Base-by-base conservation (phyloP, 1,139 yeast genomes). In the Diutina ranongensis region DNA sequence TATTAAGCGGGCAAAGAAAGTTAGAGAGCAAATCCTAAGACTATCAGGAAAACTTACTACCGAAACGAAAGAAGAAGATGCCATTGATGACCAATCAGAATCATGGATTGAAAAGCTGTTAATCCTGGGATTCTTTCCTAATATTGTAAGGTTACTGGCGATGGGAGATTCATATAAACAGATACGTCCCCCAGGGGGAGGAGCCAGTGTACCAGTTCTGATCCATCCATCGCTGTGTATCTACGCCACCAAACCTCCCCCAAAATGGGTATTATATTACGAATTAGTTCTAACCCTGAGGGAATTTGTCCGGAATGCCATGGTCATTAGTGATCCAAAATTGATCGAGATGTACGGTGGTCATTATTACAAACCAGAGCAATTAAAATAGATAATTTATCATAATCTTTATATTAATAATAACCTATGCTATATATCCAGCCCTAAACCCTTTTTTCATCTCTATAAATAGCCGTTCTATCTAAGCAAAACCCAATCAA, bases 221-320 rank as follows among this genome's bases (percentile, higher is more conserved):
- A 72, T 92, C 8, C 98, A 92, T 56, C 98, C 98, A 0, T 83
- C 95, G 0, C 81, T 92, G 1, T 72, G 76, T 0, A 52, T 87
- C 40, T 72, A 71, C 54, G 69, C 73, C 7, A 66, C 71, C 15
- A 78, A 76, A 50, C 95, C 86, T 3, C 86, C 88, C 0, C 78
- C 92, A 4, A 80, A 76, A 53, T 68, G 78, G 56, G 60, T 92
- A 2, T 61, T 92, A 21, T 92, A 87, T 59, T 85, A 88, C 55
- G 97, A 89, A 55, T 67, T 92, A 55, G 92, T 92, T 40, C 65
- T 85, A 35, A 92, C 98, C 0, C 76, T 86, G 44, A 85, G 82
- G 59, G 97, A 89, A 64, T 92, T 78, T 59, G 85, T 92, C 86
- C 66, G 97, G 47, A 87, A 83, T 53, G 85, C 95, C 57, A 72